Evolutionary conservation across 139 green algal species (phyloP), one percentile per base, ranked within the genome.

Genomic region (Chlamydomonas schloesseri): DNA sequence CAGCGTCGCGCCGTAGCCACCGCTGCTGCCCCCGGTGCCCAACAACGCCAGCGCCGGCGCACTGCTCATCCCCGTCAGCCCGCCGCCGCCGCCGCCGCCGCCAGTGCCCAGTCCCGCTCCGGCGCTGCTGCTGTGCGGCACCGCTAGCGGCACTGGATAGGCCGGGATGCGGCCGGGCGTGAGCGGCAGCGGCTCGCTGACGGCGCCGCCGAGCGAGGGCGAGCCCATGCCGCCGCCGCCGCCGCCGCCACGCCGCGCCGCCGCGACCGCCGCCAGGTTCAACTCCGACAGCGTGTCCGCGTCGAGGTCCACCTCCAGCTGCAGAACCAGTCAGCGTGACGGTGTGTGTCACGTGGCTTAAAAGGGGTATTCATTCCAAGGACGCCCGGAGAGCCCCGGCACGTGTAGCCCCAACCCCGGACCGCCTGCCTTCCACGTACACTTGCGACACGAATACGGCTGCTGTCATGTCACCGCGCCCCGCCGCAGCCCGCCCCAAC

Each of bases 231-330:
- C 50, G 29, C 26, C 37, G 73, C 73, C 42, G 79, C 8, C 29
- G 37, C 20, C 26, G 37, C 46, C 33, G 42, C 29, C 57, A 69
- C 80, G 42, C 42, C 42, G 42, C 42, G 42, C 42, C 42, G 42
- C 42, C 42, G 42, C 42, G 42, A 8, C 8, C 6, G 42, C 42
- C 42, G 42, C 42, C 42, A 50, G 42, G 6, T 5, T 13, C 42
- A 50, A 8, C 42, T 50, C 42, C 42, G 42, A 50, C 42, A 50
- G 42, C 33, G 6, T 3, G 33, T 26, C 42, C 5, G 62, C 71
- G 9, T 78, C 65, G 65, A 85, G 47, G 42, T 60, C 42, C 18
- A 3, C 14, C 37, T 75, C 65, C 5, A 85, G 65, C 79, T 76
- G 79, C 36, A n/a, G n/a, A n/a, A n/a, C n/a, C n/a, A n/a, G n/a